Base-by-base conservation (phyloP, 2,329 filamentous ascomycete genomes). In the Hortaea sp. region DNA sequence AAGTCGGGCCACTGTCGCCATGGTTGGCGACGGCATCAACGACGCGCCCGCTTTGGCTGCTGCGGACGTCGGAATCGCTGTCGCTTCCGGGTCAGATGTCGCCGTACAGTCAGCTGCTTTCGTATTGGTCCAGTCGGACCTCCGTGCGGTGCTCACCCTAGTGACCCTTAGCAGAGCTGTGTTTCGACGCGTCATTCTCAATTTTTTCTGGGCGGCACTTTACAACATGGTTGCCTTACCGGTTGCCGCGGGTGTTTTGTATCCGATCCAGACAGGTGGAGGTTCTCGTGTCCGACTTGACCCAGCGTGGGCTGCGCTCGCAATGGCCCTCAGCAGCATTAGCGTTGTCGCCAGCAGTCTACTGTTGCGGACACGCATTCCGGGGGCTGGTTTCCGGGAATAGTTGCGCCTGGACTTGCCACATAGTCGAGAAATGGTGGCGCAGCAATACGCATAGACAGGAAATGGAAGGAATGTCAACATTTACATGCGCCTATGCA, bases 311-410 rank as follows among this genome's bases (percentile, higher is more conserved):
- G 90, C 89, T 5, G 84, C 82, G 54, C 67, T 95, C 62, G 89
- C 89, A 1, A 97, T 95, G 90, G 90, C 90, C 28, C 66, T 89
- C 64, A 95, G 88, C 66, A 90, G 85, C 64, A 82, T 95, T 54
- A 92, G 85, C 59, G 89, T 97, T 40, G 84, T 95, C 43, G 68
- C 79, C 60, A 94, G 88, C 63, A 90, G 85, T 68, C 66, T 95
- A 58, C 73, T 81, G 42, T 66, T 95, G 68, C 77, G 82, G 61
- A 74, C 65, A 45, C 56, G 50, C 44, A 45, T 70, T 34, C 66
- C 66, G 3, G 62, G 63, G n/a, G 50, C 75, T 20, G 72, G 71
- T 7, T 75, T 73, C 32, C 31, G 42, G 34, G 43, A 10, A 37
- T 10, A 37, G 7, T 20, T 20, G 20, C 20, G 20, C 20, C 20